Conservation (phyloP, 2,329 filamentous ascomycete genomes). For the Alternaria sp. region DNA sequence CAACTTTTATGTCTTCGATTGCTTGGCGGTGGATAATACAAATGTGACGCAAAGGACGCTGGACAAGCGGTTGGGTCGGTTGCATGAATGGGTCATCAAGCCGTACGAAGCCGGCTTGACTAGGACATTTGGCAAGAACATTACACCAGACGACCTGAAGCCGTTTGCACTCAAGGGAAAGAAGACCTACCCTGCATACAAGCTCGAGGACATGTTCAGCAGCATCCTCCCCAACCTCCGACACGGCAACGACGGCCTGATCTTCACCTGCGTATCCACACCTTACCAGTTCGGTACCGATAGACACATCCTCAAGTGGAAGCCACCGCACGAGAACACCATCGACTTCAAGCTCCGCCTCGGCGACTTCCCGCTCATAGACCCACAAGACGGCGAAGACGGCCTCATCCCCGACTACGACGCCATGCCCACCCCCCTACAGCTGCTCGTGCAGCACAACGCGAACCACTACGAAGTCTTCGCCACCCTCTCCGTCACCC, state of each 20-base stretch:
- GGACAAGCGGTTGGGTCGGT: constrained; percentile 87
- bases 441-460: constrained; percentile 74
- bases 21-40: constrained; percentile 78
- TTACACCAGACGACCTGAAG: constrained; percentile 51
- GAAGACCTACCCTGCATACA: constrained; percentile 86
- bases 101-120: constrained; percentile 69
- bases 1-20: constrained; percentile 93
- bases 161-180: constrained; percentile 88
- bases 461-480: constrained; percentile 70
- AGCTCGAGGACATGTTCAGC: constrained; percentile 77
- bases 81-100: constrained; percentile 76
- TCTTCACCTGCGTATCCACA: constrained; percentile 93
- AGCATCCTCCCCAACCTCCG: constrained; percentile 81
- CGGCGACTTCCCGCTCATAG: constrained; percentile 71
- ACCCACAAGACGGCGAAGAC: constrained; percentile 72
- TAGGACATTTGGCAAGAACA: constrained; percentile 58
- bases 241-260: constrained; percentile 95
- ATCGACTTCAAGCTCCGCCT: constrained; percentile 87
- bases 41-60: constrained; percentile 79
- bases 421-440: constrained; percentile 69
- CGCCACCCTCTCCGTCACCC: constrained; percentile 69
- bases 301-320: constrained; percentile 95
- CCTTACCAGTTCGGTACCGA: constrained; percentile 91
- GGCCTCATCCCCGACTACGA: constrained; percentile 78
- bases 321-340: constrained; percentile 92